Base-by-base conservation (phyloP, 83 land plant genomes). In the Thuja plicata region DNA sequence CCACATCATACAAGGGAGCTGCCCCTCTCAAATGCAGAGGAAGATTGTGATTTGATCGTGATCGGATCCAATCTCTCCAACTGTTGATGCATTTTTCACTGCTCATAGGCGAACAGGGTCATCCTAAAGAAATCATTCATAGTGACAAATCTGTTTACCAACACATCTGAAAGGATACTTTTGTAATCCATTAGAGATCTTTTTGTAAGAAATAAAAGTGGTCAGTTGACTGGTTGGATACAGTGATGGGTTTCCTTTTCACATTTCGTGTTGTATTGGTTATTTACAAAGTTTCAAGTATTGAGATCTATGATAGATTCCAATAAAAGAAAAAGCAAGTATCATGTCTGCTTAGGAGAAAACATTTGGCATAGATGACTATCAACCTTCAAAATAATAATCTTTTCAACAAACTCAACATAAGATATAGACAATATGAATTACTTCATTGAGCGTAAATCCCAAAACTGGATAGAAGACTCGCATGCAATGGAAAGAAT, bases 361-460 rank as follows among this genome's bases (percentile, higher is more conserved):
- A 57, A 32, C 24, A 35, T 1, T 43, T 24, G n/a, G 89, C 43
- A 24, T 16, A 45, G 89, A 13, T 16, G 15, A 38, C 41, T 34
- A 32, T 19, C 89, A n/a, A 87, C 35, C 15, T 87, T n/a, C 79
- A n/a, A 88, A 32, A 46, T 21, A 5, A 90, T 11, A 34, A 32
- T 2, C 13, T 32, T 74, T 74, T 66, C 71, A 74, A 74, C 38
- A 74, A 73, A 54, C 76, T 71, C 21, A 30, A 43, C 16, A 89
- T 27, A 89, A 41, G 34, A 27, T 17, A 46, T 30, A 84, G 19
- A 19, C 16, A 12, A 32, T 16, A 37, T 84, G 57, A 62, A 90
- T 87, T 94, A 98, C 99, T 92, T 96, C 97, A 97, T 95, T 48
- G 98, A 93, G 73, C 99, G 92, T 7, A 98, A 88, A 91, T 98